Conservation (phyloP, 257 asterid species). For the Solanum lignicaule region DNA sequence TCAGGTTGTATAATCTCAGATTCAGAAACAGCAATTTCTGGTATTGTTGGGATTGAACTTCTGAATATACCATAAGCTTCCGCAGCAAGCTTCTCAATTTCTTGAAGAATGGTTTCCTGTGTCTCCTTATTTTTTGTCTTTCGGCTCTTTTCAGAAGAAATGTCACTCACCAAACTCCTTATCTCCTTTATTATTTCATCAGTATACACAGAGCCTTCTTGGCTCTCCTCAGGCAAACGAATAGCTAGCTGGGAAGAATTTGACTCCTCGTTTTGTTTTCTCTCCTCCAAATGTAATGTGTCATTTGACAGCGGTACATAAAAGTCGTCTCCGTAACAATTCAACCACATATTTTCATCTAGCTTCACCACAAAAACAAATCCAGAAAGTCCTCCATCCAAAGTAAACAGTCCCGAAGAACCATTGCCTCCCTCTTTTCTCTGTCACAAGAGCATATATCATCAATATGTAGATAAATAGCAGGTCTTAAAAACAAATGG, state of each 20-base stretch:
- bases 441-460: conserved; percentile 34
- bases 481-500: not conserved
- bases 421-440: conserved; percentile 40
- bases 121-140: conserved; percentile 51
- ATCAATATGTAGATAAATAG: conserved; percentile 6
- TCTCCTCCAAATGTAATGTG: conserved; percentile 16
- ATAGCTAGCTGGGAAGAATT: conserved; percentile 14
- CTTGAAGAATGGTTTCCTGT: conserved; percentile 87
- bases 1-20: conserved; percentile 30
- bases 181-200: conserved; percentile 75
- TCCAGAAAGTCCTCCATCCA: conserved; percentile 47
- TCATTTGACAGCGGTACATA: conserved; percentile 43
- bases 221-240: conserved; percentile 21
- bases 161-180: conserved; percentile 55
- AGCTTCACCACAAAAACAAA: conserved; percentile 82
- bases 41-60: conserved; percentile 40
- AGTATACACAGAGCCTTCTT: conserved; percentile 31
- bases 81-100: conserved; percentile 97
- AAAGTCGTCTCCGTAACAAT: conserved; percentile 69
- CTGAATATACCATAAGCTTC: conserved; percentile 94
- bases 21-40: conserved; percentile 26
- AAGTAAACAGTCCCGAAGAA: conserved; percentile 52
- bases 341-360: conserved; percentile 64
- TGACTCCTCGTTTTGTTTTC: conserved; percentile 13
- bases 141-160: conserved; percentile 53